These are phyloP conservation scores for Pseudozyma sp. DNA, from an alignment of 1,284 basidiomycete genomes.

Conservation along the genomic window DNA sequence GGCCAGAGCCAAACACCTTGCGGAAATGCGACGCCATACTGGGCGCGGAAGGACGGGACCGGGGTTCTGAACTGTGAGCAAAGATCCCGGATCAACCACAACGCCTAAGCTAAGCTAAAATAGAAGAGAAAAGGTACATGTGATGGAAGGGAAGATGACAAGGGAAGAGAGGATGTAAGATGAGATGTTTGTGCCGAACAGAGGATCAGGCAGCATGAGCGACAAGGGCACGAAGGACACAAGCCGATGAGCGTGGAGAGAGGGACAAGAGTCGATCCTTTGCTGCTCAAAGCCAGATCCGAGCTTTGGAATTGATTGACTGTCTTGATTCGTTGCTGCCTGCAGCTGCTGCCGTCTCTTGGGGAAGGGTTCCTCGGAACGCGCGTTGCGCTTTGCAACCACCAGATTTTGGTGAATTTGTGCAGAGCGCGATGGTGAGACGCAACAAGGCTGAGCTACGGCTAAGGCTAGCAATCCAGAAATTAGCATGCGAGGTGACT, in stretches of 20 bases:
- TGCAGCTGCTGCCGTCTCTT: background rate
- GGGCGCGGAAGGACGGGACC: constrained; percentile 1
- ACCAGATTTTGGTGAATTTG: background rate
- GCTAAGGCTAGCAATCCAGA: constrained; percentile 2
- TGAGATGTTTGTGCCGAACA: background rate
- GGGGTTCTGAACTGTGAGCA: background rate
- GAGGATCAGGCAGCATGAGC: background rate
- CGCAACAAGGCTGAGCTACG: constrained; percentile 2
- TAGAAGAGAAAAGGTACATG: constrained; percentile 4
- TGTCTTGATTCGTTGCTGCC: no score
- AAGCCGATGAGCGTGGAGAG: constrained; percentile 11
- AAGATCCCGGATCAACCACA: constrained; percentile 19
- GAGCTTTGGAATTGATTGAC: no score
- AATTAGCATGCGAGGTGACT: constrained; percentile 33
- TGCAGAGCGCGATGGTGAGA: constrained; percentile 27
- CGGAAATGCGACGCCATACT: constrained; percentile 47
- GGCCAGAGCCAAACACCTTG: constrained; percentile 54
- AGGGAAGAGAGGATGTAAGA: constrained; percentile 20
- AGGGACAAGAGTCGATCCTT: background rate
- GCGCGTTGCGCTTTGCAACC: background rate
- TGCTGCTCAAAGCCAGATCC: constrained; percentile 1
- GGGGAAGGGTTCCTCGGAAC: constrained; percentile 3
- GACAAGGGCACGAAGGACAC: background rate
- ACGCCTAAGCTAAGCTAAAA: background rate
- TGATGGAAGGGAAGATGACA: constrained; percentile 22